Conservation (phyloP, 371 early-diverging fungal species). For the Apophysomyces elegans region DNA sequence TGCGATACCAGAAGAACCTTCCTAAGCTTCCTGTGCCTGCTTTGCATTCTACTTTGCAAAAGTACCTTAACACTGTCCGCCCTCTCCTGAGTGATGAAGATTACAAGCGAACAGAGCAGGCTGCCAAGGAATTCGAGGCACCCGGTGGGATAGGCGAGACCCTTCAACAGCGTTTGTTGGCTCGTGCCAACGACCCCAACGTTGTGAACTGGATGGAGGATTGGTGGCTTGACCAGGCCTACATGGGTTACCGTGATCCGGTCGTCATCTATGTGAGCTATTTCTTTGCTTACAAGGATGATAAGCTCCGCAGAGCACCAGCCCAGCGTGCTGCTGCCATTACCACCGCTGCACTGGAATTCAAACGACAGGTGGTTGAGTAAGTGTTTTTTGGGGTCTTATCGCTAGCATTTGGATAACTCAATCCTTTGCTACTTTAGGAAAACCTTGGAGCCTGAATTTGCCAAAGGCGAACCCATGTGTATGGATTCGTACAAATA, state of each 20-base stretch:
- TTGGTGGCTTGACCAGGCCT: slow-evolving; percentile 94
- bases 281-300: slow-evolving; percentile 85
- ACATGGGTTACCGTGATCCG: slow-evolving; percentile 95
- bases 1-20: slow-evolving; percentile 71
- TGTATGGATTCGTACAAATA: slow-evolving; percentile 92
- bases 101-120: slow-evolving; percentile 69
- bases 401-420: background rate
- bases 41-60: slow-evolving; percentile 77
- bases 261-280: slow-evolving; percentile 88
- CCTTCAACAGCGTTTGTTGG: slow-evolving; percentile 83
- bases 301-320: slow-evolving; percentile 75
- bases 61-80: slow-evolving; percentile 78
- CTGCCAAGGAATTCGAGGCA: slow-evolving; percentile 79
- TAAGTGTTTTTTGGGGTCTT: slow-evolving; percentile 27
- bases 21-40: slow-evolving; percentile 91
- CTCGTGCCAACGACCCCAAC: slow-evolving; percentile 66
- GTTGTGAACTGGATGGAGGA: slow-evolving; percentile 91
- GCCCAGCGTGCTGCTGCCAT: slow-evolving; percentile 89
- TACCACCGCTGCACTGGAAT: slow-evolving; percentile 85
- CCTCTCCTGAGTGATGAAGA: slow-evolving; percentile 79
- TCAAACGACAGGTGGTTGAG: slow-evolving; percentile 80
- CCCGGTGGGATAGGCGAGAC: slow-evolving; percentile 83
- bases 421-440: slow-evolving; percentile 20
- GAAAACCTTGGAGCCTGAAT: slow-evolving; percentile 86
- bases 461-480: slow-evolving; percentile 76